These are phyloP conservation scores for Hypholoma fasciculare DNA, from an alignment of 768 basidiomycete species.

Conservation along the genomic window DNA sequence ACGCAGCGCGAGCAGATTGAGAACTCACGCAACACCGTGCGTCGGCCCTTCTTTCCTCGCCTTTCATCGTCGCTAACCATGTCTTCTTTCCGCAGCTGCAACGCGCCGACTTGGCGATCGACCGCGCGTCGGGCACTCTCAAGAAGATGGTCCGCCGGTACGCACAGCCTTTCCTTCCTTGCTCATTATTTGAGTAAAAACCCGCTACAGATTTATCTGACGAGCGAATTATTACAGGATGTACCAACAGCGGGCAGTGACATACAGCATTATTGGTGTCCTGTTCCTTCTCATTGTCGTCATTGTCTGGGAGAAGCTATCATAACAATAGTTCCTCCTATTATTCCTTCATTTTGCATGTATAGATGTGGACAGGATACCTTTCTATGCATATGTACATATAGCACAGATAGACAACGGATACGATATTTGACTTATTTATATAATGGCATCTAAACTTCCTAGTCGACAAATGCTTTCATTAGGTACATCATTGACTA, in stretches of 20 bases:
- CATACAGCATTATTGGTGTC: conserved; percentile 81
- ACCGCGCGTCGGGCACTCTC: conserved; percentile 87
- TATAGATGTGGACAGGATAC: background rate
- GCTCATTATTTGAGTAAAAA: conserved; percentile 12
- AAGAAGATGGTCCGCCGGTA: conserved; percentile 97
- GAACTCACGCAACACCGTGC: conserved; percentile 85
- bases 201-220: conserved; percentile 35
- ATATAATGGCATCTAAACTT: background rate
- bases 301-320: conserved; percentile 79
- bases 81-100: conserved; percentile 55
- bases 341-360: background rate
- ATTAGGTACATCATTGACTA: conserved; percentile 2
- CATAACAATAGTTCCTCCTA: conserved; percentile 21
- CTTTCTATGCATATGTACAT: background rate
- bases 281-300: conserved; percentile 82
- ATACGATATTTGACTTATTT: background rate
- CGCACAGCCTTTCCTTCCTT: conserved; percentile 24
- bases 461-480: conserved; percentile 2
- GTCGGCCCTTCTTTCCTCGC: conserved; percentile 19
- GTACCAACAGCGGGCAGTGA: conserved; percentile 94
- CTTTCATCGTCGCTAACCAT: background rate
- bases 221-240: conserved; percentile 56
- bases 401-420: background rate
- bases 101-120: conserved; percentile 86
- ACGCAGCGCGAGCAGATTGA: conserved; percentile 93